Evolutionary conservation across 2,329 filamentous ascomycete genomes (phyloP).

Genomic region (Pestalotiopsis sp.): DNA sequence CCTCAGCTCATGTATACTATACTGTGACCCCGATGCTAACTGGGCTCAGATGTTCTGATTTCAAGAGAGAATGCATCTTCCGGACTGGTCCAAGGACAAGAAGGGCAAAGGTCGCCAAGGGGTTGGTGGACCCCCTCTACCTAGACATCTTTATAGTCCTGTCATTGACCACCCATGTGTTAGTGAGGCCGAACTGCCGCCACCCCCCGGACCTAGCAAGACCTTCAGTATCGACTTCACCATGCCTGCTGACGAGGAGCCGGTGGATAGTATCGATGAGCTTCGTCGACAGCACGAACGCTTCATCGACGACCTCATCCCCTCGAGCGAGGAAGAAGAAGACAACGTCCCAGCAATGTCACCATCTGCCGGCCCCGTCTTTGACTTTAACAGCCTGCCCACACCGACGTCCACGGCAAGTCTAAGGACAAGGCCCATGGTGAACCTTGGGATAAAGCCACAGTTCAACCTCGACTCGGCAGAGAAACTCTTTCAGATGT

Average conservation of each 20-base stretch:
- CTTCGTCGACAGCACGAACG: slow-evolving; percentile 46
- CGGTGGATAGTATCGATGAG: slow-evolving; percentile 41
- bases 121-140: slow-evolving; percentile 36
- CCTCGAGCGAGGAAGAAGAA: slow-evolving; percentile 27
- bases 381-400: slow-evolving; percentile 31
- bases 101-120: slow-evolving; percentile 44
- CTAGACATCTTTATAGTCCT: background rate
- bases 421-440: slow-evolving; percentile 32
- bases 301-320: slow-evolving; percentile 44
- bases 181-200: slow-evolving; percentile 27
- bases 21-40: background rate
- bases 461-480: slow-evolving; percentile 60
- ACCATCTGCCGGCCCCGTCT: slow-evolving; percentile 17
- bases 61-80: slow-evolving; percentile 56
- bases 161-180: too few relatives aligned
- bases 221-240: slow-evolving; percentile 58
- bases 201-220: slow-evolving; percentile 45
- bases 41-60: slow-evolving; percentile 49
- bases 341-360: slow-evolving; percentile 20
- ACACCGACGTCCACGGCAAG: slow-evolving; percentile 29
- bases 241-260: slow-evolving; percentile 42
- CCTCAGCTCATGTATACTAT: background rate
- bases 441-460: slow-evolving; percentile 48
- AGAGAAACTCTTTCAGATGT: slow-evolving; percentile 44
- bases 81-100: slow-evolving; percentile 53